These are phyloP conservation scores for Phytopythium oedochilum DNA, from an alignment of 352 stramenopile genomes.

Conservation along the genomic window DNA sequence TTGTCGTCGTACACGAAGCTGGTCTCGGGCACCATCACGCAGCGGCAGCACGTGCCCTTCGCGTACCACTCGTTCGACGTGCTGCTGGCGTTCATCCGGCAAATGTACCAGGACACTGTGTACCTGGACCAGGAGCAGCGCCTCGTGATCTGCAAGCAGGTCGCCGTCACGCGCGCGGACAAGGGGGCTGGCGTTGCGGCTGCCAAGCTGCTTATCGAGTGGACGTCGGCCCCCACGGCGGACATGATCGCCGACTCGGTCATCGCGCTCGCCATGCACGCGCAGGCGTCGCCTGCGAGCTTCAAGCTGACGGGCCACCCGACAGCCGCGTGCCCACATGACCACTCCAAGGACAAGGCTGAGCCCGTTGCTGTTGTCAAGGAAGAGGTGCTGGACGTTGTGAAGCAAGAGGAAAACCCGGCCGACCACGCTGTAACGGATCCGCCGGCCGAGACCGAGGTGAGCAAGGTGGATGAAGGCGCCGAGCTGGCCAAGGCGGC, in stretches of 20 bases:
- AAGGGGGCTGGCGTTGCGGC: constrained; percentile 17
- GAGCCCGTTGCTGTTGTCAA: neutral
- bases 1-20: constrained; percentile 85
- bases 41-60: constrained; percentile 85
- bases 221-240: constrained; percentile 89
- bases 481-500: constrained; percentile 47
- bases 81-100: constrained; percentile 66
- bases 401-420: neutral
- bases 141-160: constrained; percentile 69
- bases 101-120: constrained; percentile 82
- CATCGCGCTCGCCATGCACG: constrained; percentile 95
- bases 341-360: constrained; percentile 57
- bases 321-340: constrained; percentile 69
- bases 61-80: constrained; percentile 77
- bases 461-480: constrained; percentile 6
- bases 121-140: constrained; percentile 46
- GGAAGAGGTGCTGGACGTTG: neutral
- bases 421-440: constrained; percentile 5
- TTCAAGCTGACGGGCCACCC: constrained; percentile 80
- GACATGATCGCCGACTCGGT: constrained; percentile 96
- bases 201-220: constrained; percentile 67
- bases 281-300: constrained; percentile 71
- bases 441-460: constrained; percentile 14
- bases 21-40: constrained; percentile 71
- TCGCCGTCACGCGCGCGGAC: constrained; percentile 53